Evolutionary conservation across 495 filamentous ascomycete species (phyloP).

Genomic region (Staphylotrichum longicolle): DNA sequence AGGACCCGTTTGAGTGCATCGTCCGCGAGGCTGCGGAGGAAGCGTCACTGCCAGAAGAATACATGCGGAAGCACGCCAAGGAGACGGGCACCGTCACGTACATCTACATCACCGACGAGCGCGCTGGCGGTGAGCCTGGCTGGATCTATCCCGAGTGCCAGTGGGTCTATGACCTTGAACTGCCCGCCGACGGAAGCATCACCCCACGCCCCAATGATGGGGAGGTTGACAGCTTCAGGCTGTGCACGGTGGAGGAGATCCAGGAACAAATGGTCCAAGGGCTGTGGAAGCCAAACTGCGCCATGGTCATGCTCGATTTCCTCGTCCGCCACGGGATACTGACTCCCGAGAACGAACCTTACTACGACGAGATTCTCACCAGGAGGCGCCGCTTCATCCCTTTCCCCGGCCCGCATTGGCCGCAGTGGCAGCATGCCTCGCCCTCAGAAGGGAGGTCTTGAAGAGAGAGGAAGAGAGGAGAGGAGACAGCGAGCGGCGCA

Average conservation of each 20-base stretch:
- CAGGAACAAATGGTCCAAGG: constrained; percentile 65
- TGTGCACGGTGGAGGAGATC: constrained; percentile 73
- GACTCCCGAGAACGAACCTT: constrained; percentile 74
- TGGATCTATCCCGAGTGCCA: constrained; percentile 88
- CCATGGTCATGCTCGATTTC: constrained; percentile 80
- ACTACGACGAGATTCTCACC: constrained; percentile 73
- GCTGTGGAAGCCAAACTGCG: constrained; percentile 93
- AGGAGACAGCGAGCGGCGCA: constrained; percentile 3
- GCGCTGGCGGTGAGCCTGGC: constrained; percentile 82
- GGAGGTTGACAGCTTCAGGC: constrained; percentile 83
- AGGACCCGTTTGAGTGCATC: constrained; percentile 72
- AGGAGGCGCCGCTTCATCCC: constrained; percentile 77
- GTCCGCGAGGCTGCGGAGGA: constrained; percentile 88
- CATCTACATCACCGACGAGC: constrained; percentile 72
- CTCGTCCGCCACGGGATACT: constrained; percentile 82
- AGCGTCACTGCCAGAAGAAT: constrained; percentile 70
- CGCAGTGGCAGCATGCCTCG: constrained; percentile 17
- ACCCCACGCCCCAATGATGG: constrained; percentile 73
- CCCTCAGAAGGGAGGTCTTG: constrained; percentile 9
- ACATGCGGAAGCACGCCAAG: constrained; percentile 60
- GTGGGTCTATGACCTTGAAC: constrained; percentile 86
- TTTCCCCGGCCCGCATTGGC: constrained; percentile 67
- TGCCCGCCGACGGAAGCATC: constrained; percentile 57
- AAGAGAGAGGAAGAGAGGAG: background rate
- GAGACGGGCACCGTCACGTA: constrained; percentile 76